A percentile compares a stretch with the other conserved stretches of the same genome.
These are phyloP conservation scores for Saccharum spontaneum DNA, from an alignment of 176 grass and related monocot genomes.

Conservation along the genomic window DNA sequence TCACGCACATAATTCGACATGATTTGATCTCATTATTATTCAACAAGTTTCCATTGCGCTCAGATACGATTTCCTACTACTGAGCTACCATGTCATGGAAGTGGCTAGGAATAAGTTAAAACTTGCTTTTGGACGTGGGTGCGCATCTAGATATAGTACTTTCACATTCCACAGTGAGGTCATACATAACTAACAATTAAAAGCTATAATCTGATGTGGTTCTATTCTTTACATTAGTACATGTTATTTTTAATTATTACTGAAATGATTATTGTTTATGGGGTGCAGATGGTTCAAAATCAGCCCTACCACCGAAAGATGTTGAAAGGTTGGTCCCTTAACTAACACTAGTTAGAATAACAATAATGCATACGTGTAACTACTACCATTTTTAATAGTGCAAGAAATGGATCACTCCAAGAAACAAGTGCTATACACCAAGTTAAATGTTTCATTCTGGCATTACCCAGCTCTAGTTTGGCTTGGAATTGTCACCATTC, in stretches of 20 bases:
- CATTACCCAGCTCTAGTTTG: neutral
- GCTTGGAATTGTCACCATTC: conserved; percentile 8
- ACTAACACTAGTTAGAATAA: conserved; percentile 21
- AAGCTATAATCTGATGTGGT: neutral
- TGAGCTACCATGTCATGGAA: neutral
- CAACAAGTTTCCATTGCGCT: neutral
- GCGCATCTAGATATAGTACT: too few species aligned
- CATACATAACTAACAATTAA: too few species aligned
- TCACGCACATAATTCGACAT: neutral
- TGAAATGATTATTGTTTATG: conserved; percentile 16
- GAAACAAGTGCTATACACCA: neutral
- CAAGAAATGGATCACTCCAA: neutral
- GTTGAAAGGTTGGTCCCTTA: conserved; percentile 74
- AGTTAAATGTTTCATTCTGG: conserved; percentile 10
- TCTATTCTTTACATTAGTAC: neutral
- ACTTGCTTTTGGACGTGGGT: too few species aligned
- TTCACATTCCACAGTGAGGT: too few species aligned
- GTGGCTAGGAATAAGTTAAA: neutral
- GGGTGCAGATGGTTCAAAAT: conserved; percentile 72
- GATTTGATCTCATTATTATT: conserved; percentile 11
- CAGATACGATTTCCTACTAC: neutral
- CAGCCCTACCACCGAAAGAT: conserved; percentile 74
- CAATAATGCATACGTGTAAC: neutral
- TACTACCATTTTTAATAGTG: neutral
- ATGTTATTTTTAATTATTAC: conserved; percentile 6